These are phyloP conservation scores for Funneliformis mosseae DNA, from an alignment of 192 early-diverging fungal genomes.

Conservation along the genomic window DNA sequence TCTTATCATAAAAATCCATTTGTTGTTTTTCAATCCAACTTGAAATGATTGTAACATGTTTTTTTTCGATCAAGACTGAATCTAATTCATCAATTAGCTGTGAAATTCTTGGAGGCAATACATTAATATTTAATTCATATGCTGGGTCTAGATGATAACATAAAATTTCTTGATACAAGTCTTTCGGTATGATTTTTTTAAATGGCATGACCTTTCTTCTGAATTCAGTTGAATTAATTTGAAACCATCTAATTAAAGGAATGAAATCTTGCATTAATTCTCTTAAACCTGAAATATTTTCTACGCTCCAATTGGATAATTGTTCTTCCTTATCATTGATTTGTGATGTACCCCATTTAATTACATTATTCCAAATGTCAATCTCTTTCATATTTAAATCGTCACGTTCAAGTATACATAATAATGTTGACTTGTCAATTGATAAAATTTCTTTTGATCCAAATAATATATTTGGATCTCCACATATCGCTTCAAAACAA, in stretches of 20 bases:
- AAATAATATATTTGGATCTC: slow-evolving; percentile 13
- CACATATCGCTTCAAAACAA: slow-evolving; percentile 13
- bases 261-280: slow-evolving; percentile 10
- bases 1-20: neutral
- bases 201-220: neutral
- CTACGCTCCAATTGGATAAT: neutral
- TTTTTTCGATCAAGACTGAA: neutral
- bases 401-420: slow-evolving; percentile 3
- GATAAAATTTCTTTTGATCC: slow-evolving; percentile 3
- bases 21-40: slow-evolving; percentile 26
- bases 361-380: slow-evolving; percentile 19
- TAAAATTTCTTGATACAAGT: neutral
- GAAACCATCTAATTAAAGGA: slow-evolving; percentile 32
- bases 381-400: slow-evolving; percentile 16
- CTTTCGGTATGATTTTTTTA: slow-evolving; percentile 15
- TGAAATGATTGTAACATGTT: slow-evolving; percentile 5
- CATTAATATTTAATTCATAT: neutral
- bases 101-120: slow-evolving; percentile 22
- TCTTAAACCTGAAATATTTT: slow-evolving; percentile 9
- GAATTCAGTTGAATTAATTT: slow-evolving; percentile 20
- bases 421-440: neutral
- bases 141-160: neutral
- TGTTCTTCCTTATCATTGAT: neutral
- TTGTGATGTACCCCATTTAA: slow-evolving; percentile 29
- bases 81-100: neutral